These are phyloP conservation scores for Psidium guajava DNA, from an alignment of 345 rosid species.

Conservation along the genomic window DNA sequence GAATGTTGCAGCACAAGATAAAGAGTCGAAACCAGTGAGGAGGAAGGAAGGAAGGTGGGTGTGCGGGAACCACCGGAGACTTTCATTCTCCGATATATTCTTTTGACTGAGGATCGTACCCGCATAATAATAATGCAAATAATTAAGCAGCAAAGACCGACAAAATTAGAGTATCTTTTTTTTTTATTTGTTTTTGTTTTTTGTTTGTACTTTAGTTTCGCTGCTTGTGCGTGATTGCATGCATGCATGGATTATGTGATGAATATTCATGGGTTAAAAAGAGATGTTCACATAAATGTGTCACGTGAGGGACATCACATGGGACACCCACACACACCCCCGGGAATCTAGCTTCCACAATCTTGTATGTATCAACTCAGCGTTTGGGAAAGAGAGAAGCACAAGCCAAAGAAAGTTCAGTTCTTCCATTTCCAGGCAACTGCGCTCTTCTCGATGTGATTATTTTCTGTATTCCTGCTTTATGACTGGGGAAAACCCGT, in stretches of 20 bases:
- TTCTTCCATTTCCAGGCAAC: neutral
- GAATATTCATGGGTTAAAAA: neutral
- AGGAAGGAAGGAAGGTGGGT: neutral
- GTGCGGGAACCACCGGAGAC: conserved; percentile 60
- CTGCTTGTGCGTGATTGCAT: neutral
- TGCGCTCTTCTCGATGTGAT: neutral
- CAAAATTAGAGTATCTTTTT: neutral
- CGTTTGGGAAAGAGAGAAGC: neutral
- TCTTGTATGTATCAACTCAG: neutral
- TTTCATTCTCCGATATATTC: conserved; percentile 55
- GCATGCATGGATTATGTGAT: neutral
- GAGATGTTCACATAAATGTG: neutral
- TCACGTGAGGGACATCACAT: neutral
- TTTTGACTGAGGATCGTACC: neutral
- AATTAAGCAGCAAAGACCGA: neutral
- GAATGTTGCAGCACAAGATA: neutral
- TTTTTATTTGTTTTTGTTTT: no score
- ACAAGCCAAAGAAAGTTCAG: neutral
- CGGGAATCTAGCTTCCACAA: neutral
- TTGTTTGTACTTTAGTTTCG: neutral
- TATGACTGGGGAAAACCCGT: neutral
- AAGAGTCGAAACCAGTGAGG: neutral
- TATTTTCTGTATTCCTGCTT: neutral
- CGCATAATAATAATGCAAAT: neutral
- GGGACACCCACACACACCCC: neutral